Conservation (phyloP, 768 basidiomycete genomes). For the Collybiopsis confluens region DNA sequence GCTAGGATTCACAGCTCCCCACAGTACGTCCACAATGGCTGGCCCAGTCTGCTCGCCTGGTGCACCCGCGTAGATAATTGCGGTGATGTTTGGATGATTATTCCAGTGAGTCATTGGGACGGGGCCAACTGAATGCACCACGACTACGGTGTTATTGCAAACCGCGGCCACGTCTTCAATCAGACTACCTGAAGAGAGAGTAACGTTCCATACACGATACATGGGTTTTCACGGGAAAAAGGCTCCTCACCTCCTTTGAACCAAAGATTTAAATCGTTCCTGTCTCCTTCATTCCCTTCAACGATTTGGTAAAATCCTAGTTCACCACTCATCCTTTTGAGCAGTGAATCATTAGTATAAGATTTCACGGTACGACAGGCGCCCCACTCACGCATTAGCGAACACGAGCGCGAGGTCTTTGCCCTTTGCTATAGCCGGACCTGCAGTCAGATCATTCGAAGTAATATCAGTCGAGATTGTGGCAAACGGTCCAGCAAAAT, state of each 20-base stretch:
- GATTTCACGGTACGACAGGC: too few relatives aligned
- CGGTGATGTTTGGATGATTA: slow-evolving; percentile 68
- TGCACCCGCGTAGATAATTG: slow-evolving; percentile 51
- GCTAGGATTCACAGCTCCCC: slow-evolving; percentile 72
- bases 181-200: slow-evolving; percentile 24
- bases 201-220: slow-evolving; percentile 25
- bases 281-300: slow-evolving; percentile 58
- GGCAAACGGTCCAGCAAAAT: slow-evolving; percentile 33
- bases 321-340: slow-evolving; percentile 43
- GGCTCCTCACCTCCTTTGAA: slow-evolving; percentile 39
- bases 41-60: slow-evolving; percentile 78
- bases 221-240: neutral
- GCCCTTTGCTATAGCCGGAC: slow-evolving; percentile 34
- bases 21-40: slow-evolving; percentile 70
- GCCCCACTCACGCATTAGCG: slow-evolving; percentile 43
- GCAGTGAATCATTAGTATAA: neutral
- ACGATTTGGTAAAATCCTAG: slow-evolving; percentile 55
- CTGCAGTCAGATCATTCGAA: slow-evolving; percentile 37
- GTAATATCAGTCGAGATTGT: slow-evolving; percentile 36
- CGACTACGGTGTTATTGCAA: slow-evolving; percentile 75
- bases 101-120: slow-evolving; percentile 67
- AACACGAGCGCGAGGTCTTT: slow-evolving; percentile 60
- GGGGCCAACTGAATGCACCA: slow-evolving; percentile 76
- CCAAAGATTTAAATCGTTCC: slow-evolving; percentile 58
- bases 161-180: slow-evolving; percentile 55